A percentile compares a stretch with the other conserved stretches of the same genome.
phyloP scores from a whole-genome alignment of 805 yeast species.

The Kluyveromyces lactis region DNA sequence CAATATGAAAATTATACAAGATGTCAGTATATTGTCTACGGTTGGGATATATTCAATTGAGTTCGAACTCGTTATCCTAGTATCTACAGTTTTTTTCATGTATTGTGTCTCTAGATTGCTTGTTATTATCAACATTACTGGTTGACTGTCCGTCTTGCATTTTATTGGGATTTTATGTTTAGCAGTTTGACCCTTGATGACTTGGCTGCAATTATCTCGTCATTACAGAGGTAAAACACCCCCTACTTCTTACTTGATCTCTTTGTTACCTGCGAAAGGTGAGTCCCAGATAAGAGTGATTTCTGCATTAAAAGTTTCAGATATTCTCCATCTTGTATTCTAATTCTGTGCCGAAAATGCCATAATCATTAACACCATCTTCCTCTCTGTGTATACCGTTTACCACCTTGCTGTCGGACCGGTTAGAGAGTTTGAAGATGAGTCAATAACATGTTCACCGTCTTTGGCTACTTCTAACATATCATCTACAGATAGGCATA shows the following conservation, averaged over 20 bases:
- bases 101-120: no score
- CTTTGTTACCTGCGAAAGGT: no score
- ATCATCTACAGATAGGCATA: slow-evolving; percentile 11
- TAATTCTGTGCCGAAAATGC: slow-evolving; percentile 11
- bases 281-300: no score
- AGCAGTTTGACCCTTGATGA: no score
- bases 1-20: no score
- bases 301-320: slow-evolving; percentile 11
- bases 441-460: neutral
- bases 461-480: slow-evolving; percentile 9
- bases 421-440: neutral
- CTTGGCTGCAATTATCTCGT: no score
- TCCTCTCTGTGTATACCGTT: slow-evolving; percentile 6
- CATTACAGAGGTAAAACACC: no score
- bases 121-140: no score
- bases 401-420: slow-evolving; percentile 11
- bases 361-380: slow-evolving; percentile 10
- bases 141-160: no score
- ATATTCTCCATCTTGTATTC: slow-evolving; percentile 5
- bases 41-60: slow-evolving; percentile 3
- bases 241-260: no score
- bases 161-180: no score
- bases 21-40: slow-evolving; percentile 2
- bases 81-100: slow-evolving; percentile 3
- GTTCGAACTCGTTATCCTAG: neutral